phyloP scores from a whole-genome alignment of 1,284 basidiomycete species.

The Ceratobasidium sp. region DNA sequence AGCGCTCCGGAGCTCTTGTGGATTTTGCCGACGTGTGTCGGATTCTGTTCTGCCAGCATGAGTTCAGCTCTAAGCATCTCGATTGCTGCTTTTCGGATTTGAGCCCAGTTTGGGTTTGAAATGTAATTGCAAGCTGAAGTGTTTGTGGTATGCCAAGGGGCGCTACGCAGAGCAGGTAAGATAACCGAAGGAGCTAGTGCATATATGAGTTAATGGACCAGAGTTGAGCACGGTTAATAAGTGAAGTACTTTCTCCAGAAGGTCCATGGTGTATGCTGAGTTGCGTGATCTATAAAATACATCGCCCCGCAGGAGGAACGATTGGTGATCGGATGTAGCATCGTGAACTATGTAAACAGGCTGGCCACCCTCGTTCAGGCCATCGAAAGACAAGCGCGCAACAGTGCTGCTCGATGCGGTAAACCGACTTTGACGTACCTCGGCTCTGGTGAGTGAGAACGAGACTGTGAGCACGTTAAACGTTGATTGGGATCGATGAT shows the following conservation, averaged over 20 bases:
- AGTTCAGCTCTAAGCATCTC: conserved; percentile 9
- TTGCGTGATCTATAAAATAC: conserved; percentile 45
- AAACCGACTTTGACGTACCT: too few relatives aligned
- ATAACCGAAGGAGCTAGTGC: conserved; percentile 6
- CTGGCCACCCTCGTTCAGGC: conserved; percentile 47
- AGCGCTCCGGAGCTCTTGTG: too few relatives aligned
- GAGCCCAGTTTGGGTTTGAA: neutral
- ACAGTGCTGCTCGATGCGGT: too few relatives aligned
- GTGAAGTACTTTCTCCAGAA: conserved; percentile 48
- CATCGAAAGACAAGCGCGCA: conserved; percentile 48
- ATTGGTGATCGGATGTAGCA: conserved; percentile 48
- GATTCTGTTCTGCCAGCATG: neutral
- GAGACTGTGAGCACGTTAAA: too few relatives aligned
- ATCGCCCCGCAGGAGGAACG: conserved; percentile 51
- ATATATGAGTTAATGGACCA: neutral
- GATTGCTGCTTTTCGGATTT: conserved; percentile 5
- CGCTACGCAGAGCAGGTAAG: neutral
- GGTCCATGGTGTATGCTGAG: conserved; percentile 51
- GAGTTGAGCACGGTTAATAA: conserved; percentile 53
- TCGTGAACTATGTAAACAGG: conserved; percentile 51
- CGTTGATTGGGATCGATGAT: too few relatives aligned
- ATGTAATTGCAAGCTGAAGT: neutral
- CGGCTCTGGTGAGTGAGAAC: too few relatives aligned
- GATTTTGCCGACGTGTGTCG: too few relatives aligned
- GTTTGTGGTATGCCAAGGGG: neutral